Evolutionary conservation across 768 basidiomycete species (phyloP).

Genomic region (Trametes gibbosa): DNA sequence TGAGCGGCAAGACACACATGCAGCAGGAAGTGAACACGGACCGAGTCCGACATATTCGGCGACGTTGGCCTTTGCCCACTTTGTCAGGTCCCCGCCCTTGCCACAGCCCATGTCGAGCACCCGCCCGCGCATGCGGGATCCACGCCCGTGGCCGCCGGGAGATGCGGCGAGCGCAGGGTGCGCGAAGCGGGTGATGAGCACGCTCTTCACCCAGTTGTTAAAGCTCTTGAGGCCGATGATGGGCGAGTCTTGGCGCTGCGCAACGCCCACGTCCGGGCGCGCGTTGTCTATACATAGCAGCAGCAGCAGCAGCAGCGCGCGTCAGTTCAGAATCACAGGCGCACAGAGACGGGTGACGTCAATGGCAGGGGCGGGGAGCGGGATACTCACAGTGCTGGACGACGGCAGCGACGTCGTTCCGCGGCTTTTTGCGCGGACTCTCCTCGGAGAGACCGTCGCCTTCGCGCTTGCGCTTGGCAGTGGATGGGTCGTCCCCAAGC

Average conservation of each 20-base stretch:
- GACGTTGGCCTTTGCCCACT: constrained; percentile 89
- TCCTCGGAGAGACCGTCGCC: constrained; percentile 25
- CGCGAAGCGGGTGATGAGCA: constrained; percentile 88
- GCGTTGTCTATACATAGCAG: constrained; percentile 66
- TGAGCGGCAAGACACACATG: constrained; percentile 1
- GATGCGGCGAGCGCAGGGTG: constrained; percentile 60
- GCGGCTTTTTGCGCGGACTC: constrained; percentile 38
- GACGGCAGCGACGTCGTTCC: constrained; percentile 65
- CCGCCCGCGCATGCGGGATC: constrained; percentile 49
- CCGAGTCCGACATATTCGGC: constrained; percentile 80
- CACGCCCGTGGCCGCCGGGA: constrained; percentile 30
- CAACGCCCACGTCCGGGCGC: constrained; percentile 86
- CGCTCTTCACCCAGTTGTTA: constrained; percentile 99
- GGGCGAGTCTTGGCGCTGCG: constrained; percentile 81
- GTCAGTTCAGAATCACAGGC: not conserved
- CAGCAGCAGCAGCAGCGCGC: not conserved
- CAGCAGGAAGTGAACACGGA: constrained; percentile 39
- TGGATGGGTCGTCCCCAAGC: constrained; percentile 8
- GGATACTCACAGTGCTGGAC: constrained; percentile 71
- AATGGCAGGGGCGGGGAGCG: not conserved
- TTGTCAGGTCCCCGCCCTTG: constrained; percentile 96
- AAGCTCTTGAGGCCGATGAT: constrained; percentile 97
- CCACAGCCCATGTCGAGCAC: constrained; percentile 97
- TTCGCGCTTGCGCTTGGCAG: constrained; percentile 50
- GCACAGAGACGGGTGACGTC: constrained; percentile 6